Evolutionary conservation across 257 asterid genomes (phyloP).

Genomic region (Forsythia viridissima): DNA sequence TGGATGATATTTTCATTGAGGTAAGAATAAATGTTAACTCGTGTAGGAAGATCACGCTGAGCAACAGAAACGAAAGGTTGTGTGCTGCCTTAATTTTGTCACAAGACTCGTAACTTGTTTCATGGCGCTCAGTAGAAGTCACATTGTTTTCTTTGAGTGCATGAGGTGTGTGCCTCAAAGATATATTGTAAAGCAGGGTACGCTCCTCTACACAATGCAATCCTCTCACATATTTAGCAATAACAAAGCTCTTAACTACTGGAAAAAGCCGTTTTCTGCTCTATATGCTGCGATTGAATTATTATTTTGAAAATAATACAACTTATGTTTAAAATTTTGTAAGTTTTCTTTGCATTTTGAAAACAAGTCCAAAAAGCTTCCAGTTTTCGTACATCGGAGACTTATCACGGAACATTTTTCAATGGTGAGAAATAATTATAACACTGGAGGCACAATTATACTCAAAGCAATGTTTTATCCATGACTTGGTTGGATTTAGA

Average conservation of each 20-base stretch:
- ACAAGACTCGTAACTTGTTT: background rate
- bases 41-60: background rate
- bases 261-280: background rate
- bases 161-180: background rate
- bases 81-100: background rate
- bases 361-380: background rate
- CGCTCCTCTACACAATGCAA: background rate
- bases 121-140: background rate
- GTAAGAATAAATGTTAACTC: background rate
- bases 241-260: background rate
- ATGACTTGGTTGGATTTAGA: background rate
- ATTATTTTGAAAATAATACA: background rate
- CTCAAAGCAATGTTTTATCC: background rate
- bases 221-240: background rate
- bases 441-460: background rate
- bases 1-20: background rate
- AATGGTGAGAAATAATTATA: too few relatives aligned
- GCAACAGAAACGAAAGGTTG: background rate
- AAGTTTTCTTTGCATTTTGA: background rate
- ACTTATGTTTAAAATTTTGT: background rate
- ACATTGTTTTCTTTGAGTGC: background rate
- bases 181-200: background rate
- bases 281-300: background rate
- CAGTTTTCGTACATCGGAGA: background rate
- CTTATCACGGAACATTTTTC: background rate